Evolutionary conservation across 768 basidiomycete genomes (phyloP).

Genomic region (Suillus bovinus): DNA sequence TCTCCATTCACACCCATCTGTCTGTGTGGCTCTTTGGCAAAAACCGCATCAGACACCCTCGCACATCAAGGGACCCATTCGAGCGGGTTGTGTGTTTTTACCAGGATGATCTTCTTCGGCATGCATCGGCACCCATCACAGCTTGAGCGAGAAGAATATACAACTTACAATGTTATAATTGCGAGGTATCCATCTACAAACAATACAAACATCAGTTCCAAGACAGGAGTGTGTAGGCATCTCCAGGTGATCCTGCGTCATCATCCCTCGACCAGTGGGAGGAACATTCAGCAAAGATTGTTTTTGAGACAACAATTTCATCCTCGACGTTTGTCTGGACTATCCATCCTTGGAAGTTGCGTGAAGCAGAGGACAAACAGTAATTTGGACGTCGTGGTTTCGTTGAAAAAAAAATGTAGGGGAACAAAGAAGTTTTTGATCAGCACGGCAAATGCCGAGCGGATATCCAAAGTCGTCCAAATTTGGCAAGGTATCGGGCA

Average conservation of each 20-base stretch:
- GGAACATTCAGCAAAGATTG: slow-evolving; percentile 89
- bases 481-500: neutral
- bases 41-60: slow-evolving; percentile 31
- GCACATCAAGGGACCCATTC: slow-evolving; percentile 34
- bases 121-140: slow-evolving; percentile 18
- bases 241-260: slow-evolving; percentile 95
- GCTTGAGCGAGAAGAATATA: neutral
- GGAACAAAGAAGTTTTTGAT: slow-evolving; percentile 30
- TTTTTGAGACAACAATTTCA: slow-evolving; percentile 69
- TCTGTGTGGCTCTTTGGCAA: slow-evolving; percentile 28
- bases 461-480: neutral
- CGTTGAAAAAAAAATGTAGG: slow-evolving; percentile 17
- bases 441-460: slow-evolving; percentile 27
- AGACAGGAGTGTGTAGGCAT: slow-evolving; percentile 53
- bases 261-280: slow-evolving; percentile 88
- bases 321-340: slow-evolving; percentile 94
- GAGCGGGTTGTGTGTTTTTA: slow-evolving; percentile 80
- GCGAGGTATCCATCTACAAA: slow-evolving; percentile 31
- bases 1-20: slow-evolving; percentile 74
- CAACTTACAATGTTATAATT: slow-evolving; percentile 14
- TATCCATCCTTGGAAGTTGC: slow-evolving; percentile 56
- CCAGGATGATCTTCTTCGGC: slow-evolving; percentile 85
- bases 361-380: slow-evolving; percentile 58
- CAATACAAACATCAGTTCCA: slow-evolving; percentile 5
- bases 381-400: slow-evolving; percentile 79